Base-by-base conservation (phyloP, 768 basidiomycete species). In the Rickenella mellea region DNA sequence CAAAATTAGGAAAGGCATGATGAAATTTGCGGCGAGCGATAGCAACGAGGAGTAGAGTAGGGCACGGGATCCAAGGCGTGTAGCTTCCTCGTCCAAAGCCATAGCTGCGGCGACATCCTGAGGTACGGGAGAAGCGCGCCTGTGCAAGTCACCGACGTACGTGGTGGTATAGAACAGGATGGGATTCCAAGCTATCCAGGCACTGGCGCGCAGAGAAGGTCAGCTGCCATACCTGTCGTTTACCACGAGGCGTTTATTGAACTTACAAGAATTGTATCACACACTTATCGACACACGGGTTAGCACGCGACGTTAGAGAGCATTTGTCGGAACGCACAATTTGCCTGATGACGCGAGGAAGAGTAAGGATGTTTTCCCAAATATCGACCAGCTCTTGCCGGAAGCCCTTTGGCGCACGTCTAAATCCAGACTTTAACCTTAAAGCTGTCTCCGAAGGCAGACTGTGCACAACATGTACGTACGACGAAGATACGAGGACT, bases 131-230 rank as follows among this genome's bases (percentile, higher is more conserved):
- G 64, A 69, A 7, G 68, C 50, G 2, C 63, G 67, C 47, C 79
- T 84, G 67, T 96, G 78, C 9, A 94, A 70, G 51, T 94, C 93
- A 9, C 87, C 86, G 41, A 96, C 72, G 62, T 91, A 97, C 20
- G 88, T 66, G 1, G 85, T 83, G 3, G 80, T 83, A 65, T 90
- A 93, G 62, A 93, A 92, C 1, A 94, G 68, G 20, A 91, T 64
- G 0, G 93, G 92, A 54, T 94, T 96, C 94, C 94, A 97, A 6
- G 77, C 85, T 45, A 92, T 69, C 80, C 80, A 93, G 10, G 79
- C 73, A 46, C 87, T 89, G 43, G 9, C 12, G 14, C 26, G 17
- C 8, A 31, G 21, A 31, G 41, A 50, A 32, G 3, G n/a, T 19
- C n/a, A 32, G 11, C 19, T 19, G 33, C 27, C 14, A n/a, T 21